Percentiles rank a stretch among this genome's conserved stretches.
Conservation (phyloP, 2,329 filamentous ascomycete species). For the Chaetomiaceae sp. region DNA sequence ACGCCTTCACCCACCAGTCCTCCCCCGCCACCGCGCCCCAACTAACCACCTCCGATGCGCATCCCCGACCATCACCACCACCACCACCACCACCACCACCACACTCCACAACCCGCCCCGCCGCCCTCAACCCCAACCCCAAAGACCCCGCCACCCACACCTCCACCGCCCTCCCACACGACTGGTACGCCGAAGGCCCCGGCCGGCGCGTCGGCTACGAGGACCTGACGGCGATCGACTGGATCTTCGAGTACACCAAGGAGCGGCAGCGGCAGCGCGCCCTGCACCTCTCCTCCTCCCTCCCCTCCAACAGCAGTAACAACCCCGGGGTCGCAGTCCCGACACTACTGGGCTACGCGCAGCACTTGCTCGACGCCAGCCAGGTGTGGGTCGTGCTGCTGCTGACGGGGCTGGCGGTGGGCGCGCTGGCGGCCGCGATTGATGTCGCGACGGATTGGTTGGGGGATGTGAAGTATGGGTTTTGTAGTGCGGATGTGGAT, state of each 20-base stretch:
- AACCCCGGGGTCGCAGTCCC: neutral
- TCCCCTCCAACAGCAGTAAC: too few species aligned
- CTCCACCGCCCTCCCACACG: slow-evolving; percentile 34
- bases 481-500: slow-evolving; percentile 65
- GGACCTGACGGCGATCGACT: slow-evolving; percentile 94
- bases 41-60: slow-evolving; percentile 7
- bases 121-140: neutral
- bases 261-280: slow-evolving; percentile 83
- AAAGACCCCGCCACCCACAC: slow-evolving; percentile 37
- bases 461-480: slow-evolving; percentile 84
- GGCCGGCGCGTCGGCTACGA: slow-evolving; percentile 90
- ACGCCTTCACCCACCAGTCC: slow-evolving; percentile 23
- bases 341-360: slow-evolving; percentile 67
- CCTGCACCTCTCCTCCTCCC: slow-evolving; percentile 52
- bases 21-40: slow-evolving; percentile 3
- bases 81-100: slow-evolving; percentile 1
- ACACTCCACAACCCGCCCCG: slow-evolving; percentile 3
- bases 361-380: slow-evolving; percentile 71
- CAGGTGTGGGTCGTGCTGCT: slow-evolving; percentile 91
- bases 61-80: neutral
- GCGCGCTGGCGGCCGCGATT: slow-evolving; percentile 78
- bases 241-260: slow-evolving; percentile 98
- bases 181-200: slow-evolving; percentile 89
- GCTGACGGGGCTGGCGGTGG: slow-evolving; percentile 76
- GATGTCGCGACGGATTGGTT: slow-evolving; percentile 91